phyloP scores from a whole-genome alignment of 148 eudicot species.

The Limonium bicolor region DNA sequence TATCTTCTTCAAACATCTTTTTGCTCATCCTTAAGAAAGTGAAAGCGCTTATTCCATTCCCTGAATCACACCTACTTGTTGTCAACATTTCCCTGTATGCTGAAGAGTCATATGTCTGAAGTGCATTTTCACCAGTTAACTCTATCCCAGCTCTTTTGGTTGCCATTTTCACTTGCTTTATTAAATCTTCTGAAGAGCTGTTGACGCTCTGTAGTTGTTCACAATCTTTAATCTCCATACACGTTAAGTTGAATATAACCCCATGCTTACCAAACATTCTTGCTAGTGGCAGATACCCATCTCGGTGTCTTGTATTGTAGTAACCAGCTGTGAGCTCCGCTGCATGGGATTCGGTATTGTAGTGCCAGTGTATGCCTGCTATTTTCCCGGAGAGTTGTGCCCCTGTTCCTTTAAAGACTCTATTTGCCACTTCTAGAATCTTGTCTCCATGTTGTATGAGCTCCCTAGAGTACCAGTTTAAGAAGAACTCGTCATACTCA shows the following conservation, averaged over 20 bases:
- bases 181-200: constrained; percentile 72
- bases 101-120: constrained; percentile 49
- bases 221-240: constrained; percentile 82
- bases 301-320: constrained; percentile 43
- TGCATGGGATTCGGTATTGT: constrained; percentile 70
- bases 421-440: constrained; percentile 43
- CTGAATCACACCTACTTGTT: constrained; percentile 44
- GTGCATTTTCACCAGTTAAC: constrained; percentile 70
- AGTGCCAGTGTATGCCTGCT: constrained; percentile 91
- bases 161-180: constrained; percentile 57
- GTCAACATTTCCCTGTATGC: constrained; percentile 37
- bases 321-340: constrained; percentile 79
- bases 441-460: constrained; percentile 65
- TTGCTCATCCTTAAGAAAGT: constrained; percentile 60
- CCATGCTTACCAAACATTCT: constrained; percentile 43
- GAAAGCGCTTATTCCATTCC: constrained; percentile 51
- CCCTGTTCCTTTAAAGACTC: constrained; percentile 54
- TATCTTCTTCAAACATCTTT: constrained; percentile 47
- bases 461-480: constrained; percentile 67
- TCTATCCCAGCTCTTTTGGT: constrained; percentile 35
- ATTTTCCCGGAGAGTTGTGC: constrained; percentile 75
- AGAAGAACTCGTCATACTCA: constrained; percentile 63
- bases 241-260: constrained; percentile 59
- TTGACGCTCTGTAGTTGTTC: constrained; percentile 57
- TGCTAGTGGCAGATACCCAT: constrained; percentile 67